These are phyloP conservation scores for Dactylellina drechsleri DNA, from an alignment of 2,329 filamentous ascomycete species.

Conservation along the genomic window DNA sequence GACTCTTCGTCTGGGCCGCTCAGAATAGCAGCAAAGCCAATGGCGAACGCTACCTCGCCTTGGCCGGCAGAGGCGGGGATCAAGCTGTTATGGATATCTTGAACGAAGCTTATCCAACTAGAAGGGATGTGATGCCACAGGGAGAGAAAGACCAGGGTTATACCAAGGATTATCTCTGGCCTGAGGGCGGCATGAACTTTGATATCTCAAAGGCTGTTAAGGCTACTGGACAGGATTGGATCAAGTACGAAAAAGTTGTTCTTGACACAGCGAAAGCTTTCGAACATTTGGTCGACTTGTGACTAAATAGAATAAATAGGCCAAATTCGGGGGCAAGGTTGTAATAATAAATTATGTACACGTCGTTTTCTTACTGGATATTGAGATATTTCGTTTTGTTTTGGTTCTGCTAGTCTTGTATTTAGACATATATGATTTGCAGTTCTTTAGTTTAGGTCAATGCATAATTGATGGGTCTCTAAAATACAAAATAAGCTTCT, in stretches of 20 bases:
- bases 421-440: no score
- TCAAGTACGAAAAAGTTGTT: conserved; percentile 56
- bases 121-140: conserved; percentile 60
- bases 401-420: no score
- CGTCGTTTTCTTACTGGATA: not conserved
- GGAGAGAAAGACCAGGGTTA: conserved; percentile 63
- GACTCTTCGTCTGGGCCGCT: conserved; percentile 61
- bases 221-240: conserved; percentile 59
- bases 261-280: conserved; percentile 61
- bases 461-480: no score
- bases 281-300: conserved; percentile 45
- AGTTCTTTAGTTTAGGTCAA: no score
- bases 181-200: conserved; percentile 54
- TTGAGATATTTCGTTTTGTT: no score
- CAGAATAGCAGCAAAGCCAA: conserved; percentile 61
- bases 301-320: not conserved
- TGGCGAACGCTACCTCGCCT: conserved; percentile 63
- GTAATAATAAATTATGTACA: not conserved
- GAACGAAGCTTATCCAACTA: conserved; percentile 61
- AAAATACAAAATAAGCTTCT: no score
- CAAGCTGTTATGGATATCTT: conserved; percentile 65
- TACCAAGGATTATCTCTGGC: conserved; percentile 49
- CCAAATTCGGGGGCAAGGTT: not conserved
- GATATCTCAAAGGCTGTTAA: conserved; percentile 59
- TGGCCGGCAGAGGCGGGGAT: conserved; percentile 59